These are phyloP conservation scores for Schwanniomyces yamadae DNA, from an alignment of 805 yeast genomes.

Conservation along the genomic window DNA sequence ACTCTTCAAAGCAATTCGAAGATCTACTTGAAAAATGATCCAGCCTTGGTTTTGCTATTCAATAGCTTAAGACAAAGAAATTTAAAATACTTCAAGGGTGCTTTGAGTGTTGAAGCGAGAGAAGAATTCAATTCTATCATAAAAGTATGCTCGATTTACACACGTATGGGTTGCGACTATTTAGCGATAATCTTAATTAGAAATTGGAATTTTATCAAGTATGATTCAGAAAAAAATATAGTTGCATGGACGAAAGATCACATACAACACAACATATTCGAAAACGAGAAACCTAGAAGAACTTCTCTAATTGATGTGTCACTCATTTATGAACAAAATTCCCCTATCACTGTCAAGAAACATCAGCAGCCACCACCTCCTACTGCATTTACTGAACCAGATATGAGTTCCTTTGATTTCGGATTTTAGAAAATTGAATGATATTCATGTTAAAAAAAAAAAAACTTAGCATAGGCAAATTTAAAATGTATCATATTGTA, in stretches of 20 bases:
- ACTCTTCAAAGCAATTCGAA: slow-evolving; percentile 16
- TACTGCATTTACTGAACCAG: slow-evolving; percentile 66
- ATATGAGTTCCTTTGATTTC: slow-evolving; percentile 71
- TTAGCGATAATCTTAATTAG: slow-evolving; percentile 60
- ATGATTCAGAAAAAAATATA: slow-evolving; percentile 9
- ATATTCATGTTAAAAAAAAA: no score
- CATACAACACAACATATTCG: neutral
- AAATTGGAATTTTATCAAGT: slow-evolving; percentile 61
- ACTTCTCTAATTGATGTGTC: neutral
- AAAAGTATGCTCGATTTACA: slow-evolving; percentile 64
- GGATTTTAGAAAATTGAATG: slow-evolving; percentile 22
- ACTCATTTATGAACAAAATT: neutral
- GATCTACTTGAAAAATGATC: slow-evolving; percentile 68
- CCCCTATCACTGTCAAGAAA: neutral
- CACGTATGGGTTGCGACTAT: slow-evolving; percentile 90
- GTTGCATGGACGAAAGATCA: slow-evolving; percentile 5
- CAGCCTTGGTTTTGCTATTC: slow-evolving; percentile 71
- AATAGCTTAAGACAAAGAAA: slow-evolving; percentile 55
- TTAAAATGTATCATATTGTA: no score
- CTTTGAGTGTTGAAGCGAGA: slow-evolving; percentile 39
- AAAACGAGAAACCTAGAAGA: neutral
- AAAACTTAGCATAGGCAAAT: no score
- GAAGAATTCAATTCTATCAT: slow-evolving; percentile 63
- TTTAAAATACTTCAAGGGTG: slow-evolving; percentile 49
- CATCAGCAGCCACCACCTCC: slow-evolving; percentile 43